Evolutionary conservation across 352 stramenopile genomes (phyloP), one percentile per base, ranked within the genome.

Genomic region (Phytopythium mirpurense): DNA sequence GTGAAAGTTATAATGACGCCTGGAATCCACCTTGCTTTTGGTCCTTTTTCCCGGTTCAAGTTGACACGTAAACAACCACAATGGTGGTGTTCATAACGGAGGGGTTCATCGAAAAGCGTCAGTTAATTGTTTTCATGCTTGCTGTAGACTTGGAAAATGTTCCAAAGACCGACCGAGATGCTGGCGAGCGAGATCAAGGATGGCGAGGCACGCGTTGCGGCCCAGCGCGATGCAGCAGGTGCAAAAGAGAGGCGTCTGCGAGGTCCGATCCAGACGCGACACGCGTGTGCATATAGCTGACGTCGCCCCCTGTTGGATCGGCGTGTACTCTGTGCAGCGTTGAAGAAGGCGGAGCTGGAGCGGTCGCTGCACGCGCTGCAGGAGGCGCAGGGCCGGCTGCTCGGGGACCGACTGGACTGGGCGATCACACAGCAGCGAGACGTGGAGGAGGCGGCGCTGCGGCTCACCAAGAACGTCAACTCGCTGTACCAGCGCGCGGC

Each of bases 391-490:
- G 68, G 60, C 23, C 46, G 47, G 29, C 38, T 86, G 42, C 45
- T 89, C 29, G 62, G 65, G 23, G 67, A 67, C 50, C 67, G 74
- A 35, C 62, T 89, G 41, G 75, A 86, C 35, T 52, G 62, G 14
- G 72, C 74, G 16, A 83, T 87, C 37, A 18, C 58, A 9, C 40
- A 78, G 49, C 78, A 89, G 63, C 68, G 74, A 11, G 63, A 67
- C 40, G 76, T 87, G 18, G 78, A 89, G 51, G 64, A 80, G 35
- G 74, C 83, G 49, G 71, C 72, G 31, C 67, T 86, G 26, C 43
- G 56, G n/a, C 78, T 86, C 47, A 74, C 65, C 21, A 86, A 86
- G 58, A 82, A 71, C 49, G 72, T 83, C 46, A 84, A 75, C 43
- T 62, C 41, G 35, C 50, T 86, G 37, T 82, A 85, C 51, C 74